Evolutionary conservation across 345 rosid species (phyloP).

Genomic region (Lumnitzera littorea): DNA sequence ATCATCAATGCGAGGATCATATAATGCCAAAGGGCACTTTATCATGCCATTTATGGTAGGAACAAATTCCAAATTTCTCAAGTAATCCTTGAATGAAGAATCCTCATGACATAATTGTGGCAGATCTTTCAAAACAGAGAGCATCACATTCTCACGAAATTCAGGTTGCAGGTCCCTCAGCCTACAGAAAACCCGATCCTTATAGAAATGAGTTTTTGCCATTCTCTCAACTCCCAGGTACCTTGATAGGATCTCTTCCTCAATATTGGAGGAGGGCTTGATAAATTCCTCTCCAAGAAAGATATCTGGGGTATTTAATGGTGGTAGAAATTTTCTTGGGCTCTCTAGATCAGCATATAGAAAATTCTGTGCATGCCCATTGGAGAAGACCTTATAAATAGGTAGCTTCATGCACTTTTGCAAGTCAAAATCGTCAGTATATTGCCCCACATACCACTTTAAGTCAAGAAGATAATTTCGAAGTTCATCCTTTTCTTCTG

Average conservation of each 20-base stretch:
- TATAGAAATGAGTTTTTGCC: slow-evolving; percentile 70
- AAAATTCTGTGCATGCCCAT: slow-evolving; percentile 34
- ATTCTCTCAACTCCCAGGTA: slow-evolving; percentile 69
- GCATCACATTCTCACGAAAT: slow-evolving; percentile 66
- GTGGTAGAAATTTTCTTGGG: slow-evolving; percentile 71
- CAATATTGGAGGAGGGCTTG: slow-evolving; percentile 38
- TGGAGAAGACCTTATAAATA: slow-evolving; percentile 55
- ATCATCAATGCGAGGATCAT: slow-evolving; percentile 92
- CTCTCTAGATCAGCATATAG: slow-evolving; percentile 66
- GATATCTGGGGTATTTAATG: slow-evolving; percentile 52
- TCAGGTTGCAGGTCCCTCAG: slow-evolving; percentile 62
- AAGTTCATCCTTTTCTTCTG: slow-evolving; percentile 75
- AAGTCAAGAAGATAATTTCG: slow-evolving; percentile 67
- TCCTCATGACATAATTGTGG: slow-evolving; percentile 86
- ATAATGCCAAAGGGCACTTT: slow-evolving; percentile 55
- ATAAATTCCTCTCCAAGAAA: slow-evolving; percentile 69
- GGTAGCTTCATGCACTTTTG: slow-evolving; percentile 64
- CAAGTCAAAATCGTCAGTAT: slow-evolving; percentile 36
- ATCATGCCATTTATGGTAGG: slow-evolving; percentile 58
- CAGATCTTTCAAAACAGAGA: slow-evolving; percentile 66
- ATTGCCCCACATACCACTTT: slow-evolving; percentile 69
- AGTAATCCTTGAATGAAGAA: slow-evolving; percentile 46
- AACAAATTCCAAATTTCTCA: slow-evolving; percentile 76
- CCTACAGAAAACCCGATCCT: slow-evolving; percentile 53
- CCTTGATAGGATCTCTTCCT: slow-evolving; percentile 63